Evolutionary conservation across 257 asterid species (phyloP), one percentile per base, ranked within the genome.

Genomic region (Lycium ferocissimum): DNA sequence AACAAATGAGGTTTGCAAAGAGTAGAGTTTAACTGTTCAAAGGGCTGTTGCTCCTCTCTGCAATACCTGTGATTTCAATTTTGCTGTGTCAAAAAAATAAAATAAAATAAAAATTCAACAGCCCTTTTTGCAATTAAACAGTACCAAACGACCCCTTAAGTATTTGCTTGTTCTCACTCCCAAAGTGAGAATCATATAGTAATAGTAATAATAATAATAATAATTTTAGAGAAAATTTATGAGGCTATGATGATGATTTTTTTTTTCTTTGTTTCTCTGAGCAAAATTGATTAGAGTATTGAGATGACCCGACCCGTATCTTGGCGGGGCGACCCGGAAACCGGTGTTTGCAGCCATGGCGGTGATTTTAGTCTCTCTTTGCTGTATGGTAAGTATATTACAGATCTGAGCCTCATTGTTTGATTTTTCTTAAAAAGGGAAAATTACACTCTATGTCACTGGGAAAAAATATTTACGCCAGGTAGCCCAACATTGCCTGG

Each of bases 321-420:
- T 79, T 79, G 83, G 83, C 12, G 49, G 22, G 69, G 83, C 37
- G 2, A 79, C 69, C 83, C 0, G 66, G 83, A 40, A 67, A 67
- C 2, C 26, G 83, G 69, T 57, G 66, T 58, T 79, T 79, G 69
- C 35, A 56, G 69, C 83, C 83, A 59, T 53, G 83, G 83, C 45
- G 69, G 83, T 56, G 83, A 14, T 35, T 33, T 20, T 0, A 47
- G 33, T 79, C 66, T 79, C 49, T 67, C 65, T 54, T 80, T 26
- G 67, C 26, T 53, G 7, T 37, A 59, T 40, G 2, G 17, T 7
- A 20, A 7, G 22, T 38, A 69, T 37, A 26, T 26, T 3, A 7
- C 26, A 80, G 7, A 80, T 57, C 83, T 80, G 49, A 57, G 38
- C 83, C 71, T 80, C 70, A 57, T 2, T 80, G 78, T 15, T 38